phyloP scores from a whole-genome alignment of 140 eudicot species.

The Cichorium intybus region DNA sequence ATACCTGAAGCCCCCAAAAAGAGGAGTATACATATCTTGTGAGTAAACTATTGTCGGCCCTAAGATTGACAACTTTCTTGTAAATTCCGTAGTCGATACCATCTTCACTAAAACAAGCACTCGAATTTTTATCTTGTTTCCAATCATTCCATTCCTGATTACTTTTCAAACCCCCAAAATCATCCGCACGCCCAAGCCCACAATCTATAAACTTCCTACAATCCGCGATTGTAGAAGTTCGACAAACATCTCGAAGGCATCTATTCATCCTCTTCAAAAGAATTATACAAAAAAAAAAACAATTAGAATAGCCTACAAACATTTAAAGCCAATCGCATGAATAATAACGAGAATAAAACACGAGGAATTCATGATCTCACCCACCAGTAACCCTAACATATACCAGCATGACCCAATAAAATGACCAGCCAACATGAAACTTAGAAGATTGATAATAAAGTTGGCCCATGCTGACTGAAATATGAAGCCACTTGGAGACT shows the following conservation, averaged over 20 bases:
- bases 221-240: not conserved
- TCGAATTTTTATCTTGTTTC: conserved; percentile 37
- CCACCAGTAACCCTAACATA: conserved; percentile 79
- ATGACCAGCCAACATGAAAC: conserved; percentile 71
- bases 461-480: conserved; percentile 89
- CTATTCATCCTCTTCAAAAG: conserved; percentile 73
- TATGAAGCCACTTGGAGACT: conserved; percentile 58
- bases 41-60: conserved; percentile 29
- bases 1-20: conserved; percentile 98
- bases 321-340: not conserved
- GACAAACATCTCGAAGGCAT: conserved; percentile 77
- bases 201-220: conserved; percentile 64
- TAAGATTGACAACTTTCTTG: conserved; percentile 55
- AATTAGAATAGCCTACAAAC: not conserved
- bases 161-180: not conserved
- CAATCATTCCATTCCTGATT: conserved; percentile 36
- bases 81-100: conserved; percentile 70
- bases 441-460: conserved; percentile 74
- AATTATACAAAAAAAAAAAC: not conserved
- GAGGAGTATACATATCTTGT: conserved; percentile 77
- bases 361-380: not conserved
- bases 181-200: conserved; percentile 56
- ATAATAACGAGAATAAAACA: not conserved
- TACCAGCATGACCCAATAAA: conserved; percentile 93
- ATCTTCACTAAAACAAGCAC: conserved; percentile 46